Evolutionary conservation across 345 rosid genomes (phyloP).

Genomic region (Barbarea vulgaris): DNA sequence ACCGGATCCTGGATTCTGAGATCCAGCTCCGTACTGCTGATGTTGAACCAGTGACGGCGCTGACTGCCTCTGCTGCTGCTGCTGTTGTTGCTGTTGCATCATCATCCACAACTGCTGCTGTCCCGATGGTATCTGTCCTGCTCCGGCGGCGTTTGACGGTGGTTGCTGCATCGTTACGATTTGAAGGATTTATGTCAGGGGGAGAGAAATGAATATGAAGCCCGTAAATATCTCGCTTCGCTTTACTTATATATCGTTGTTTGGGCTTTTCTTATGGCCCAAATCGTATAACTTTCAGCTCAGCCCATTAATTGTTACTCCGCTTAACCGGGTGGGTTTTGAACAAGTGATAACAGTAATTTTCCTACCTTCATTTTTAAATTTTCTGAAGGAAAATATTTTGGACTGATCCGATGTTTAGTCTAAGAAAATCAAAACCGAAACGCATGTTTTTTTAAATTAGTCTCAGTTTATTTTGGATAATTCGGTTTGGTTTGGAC

Average conservation of each 20-base stretch:
- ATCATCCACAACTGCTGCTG: constrained; percentile 67
- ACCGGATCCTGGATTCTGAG: constrained; percentile 41
- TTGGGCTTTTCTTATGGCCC: constrained; percentile 12
- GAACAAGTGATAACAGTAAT: background rate
- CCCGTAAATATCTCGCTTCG: background rate
- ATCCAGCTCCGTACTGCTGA: constrained; percentile 45
- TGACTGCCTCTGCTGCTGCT: constrained; percentile 43
- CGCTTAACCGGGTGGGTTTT: constrained; percentile 4
- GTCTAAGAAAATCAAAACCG: background rate
- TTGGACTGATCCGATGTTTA: background rate
- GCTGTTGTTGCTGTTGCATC: constrained; percentile 48
- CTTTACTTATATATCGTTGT: background rate
- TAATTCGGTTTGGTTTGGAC: background rate
- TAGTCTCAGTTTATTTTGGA: background rate
- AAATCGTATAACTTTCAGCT: background rate
- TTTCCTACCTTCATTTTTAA: background rate
- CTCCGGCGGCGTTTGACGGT: constrained; percentile 50
- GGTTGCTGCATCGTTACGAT: constrained; percentile 70
- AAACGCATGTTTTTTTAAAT: background rate
- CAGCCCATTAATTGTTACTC: constrained; percentile 6
- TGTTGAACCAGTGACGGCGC: constrained; percentile 63
- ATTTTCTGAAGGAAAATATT: background rate
- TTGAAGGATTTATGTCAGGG: constrained; percentile 1
- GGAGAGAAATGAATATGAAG: background rate
- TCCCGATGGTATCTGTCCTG: constrained; percentile 42